phyloP scores from a whole-genome alignment of 768 basidiomycete genomes.

The Clitopilus hobsonii region DNA sequence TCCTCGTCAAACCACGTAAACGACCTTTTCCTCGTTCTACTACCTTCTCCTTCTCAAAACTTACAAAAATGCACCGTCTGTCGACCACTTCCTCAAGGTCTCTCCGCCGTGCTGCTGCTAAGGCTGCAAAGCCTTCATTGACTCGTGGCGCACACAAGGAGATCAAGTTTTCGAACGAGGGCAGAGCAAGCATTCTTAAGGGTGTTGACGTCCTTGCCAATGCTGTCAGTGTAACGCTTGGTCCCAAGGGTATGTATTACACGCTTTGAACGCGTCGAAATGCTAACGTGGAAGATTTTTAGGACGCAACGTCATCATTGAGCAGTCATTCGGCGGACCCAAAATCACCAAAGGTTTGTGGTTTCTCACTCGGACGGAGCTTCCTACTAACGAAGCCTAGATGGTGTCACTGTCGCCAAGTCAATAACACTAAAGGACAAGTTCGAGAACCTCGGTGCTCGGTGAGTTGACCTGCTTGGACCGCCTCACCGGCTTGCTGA shows the following conservation, averaged over 20 bases:
- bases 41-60: slow-evolving; percentile 13
- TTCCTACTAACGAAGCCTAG: slow-evolving; percentile 31
- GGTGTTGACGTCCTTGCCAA: slow-evolving; percentile 97
- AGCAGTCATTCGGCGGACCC: slow-evolving; percentile 83
- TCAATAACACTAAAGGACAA: slow-evolving; percentile 92
- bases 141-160: slow-evolving; percentile 87
- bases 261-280: neutral
- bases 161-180: slow-evolving; percentile 94
- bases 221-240: slow-evolving; percentile 93
- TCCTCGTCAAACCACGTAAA: neutral
- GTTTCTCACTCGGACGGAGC: slow-evolving; percentile 1
- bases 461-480: slow-evolving; percentile 44
- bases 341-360: slow-evolving; percentile 92
- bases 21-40: neutral
- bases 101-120: slow-evolving; percentile 62
- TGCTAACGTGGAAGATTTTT: slow-evolving; percentile 4
- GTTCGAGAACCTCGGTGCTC: slow-evolving; percentile 97
- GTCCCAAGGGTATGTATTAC: slow-evolving; percentile 75
- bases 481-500: neutral
- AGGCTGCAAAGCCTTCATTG: slow-evolving; percentile 47
- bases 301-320: slow-evolving; percentile 98
- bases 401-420: slow-evolving; percentile 98
- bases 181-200: slow-evolving; percentile 87
- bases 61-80: slow-evolving; percentile 68
- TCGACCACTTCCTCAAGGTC: slow-evolving; percentile 61